phyloP scores from a whole-genome alignment of 257 asterid species.

The Echites panduratus region DNA sequence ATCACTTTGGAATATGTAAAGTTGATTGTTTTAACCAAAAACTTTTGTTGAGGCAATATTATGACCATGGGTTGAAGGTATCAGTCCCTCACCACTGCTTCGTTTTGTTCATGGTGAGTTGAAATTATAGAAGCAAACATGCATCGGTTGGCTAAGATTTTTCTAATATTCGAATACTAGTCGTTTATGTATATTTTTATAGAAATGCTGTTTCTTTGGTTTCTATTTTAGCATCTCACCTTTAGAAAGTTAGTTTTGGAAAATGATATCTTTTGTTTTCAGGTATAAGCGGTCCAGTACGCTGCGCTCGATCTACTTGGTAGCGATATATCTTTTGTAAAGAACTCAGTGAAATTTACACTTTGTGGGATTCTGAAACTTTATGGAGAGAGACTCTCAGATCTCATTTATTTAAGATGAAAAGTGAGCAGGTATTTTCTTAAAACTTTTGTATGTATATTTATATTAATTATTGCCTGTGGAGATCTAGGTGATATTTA shows the following conservation, averaged over 20 bases:
- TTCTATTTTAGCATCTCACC: not conserved
- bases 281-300: conserved; percentile 5
- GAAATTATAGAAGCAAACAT: not conserved
- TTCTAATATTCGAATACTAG: not conserved
- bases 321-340: not conserved
- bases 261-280: not conserved
- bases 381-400: conserved; percentile 13
- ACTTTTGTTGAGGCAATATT: not conserved
- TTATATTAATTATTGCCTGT: not conserved
- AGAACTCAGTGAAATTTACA: not conserved
- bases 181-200: not conserved
- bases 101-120: not conserved
- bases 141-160: not conserved
- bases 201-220: not conserved
- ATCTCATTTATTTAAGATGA: conserved; percentile 18
- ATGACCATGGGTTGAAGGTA: not conserved
- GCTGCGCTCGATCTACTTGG: conserved; percentile 6
- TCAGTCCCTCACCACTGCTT: not conserved
- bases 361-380: conserved; percentile 10
- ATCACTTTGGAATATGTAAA: not conserved
- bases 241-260: not conserved
- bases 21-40: not conserved
- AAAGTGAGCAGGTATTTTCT: conserved; percentile 16
- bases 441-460: not conserved
- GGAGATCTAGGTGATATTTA: not conserved